Conservation (phyloP, 2,329 filamentous ascomycete species). For the Aspergillus amoenus region DNA sequence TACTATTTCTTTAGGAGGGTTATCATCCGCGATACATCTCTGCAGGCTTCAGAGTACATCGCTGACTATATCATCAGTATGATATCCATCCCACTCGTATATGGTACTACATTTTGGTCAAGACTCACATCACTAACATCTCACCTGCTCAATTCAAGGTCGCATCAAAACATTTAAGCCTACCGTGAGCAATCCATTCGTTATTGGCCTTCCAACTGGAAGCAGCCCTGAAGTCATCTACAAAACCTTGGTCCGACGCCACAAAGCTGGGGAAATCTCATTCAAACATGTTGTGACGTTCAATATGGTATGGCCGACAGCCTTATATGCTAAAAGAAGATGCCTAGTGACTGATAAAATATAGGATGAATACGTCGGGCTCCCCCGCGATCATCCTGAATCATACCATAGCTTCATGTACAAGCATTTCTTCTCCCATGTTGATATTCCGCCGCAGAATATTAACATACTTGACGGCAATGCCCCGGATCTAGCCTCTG, state of each 20-base stretch:
- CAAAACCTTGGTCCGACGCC: constrained; percentile 63
- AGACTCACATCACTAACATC: background rate
- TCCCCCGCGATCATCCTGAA: constrained; percentile 78
- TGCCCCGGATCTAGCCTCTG: constrained; percentile 69
- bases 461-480: constrained; percentile 85
- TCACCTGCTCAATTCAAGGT: constrained; percentile 47
- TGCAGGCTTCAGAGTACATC: constrained; percentile 70
- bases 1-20: constrained; percentile 62
- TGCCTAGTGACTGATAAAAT: constrained; percentile 10
- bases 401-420: constrained; percentile 94
- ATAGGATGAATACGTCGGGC: constrained; percentile 81
- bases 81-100: constrained; percentile 18
- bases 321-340: background rate
- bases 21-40: constrained; percentile 74
- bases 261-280: constrained; percentile 60
- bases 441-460: constrained; percentile 77
- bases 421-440: constrained; percentile 83
- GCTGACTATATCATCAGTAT: constrained; percentile 76
- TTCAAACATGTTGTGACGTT: constrained; percentile 89
- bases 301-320: constrained; percentile 67
- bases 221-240: constrained; percentile 79
- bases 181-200: constrained; percentile 70
- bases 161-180: constrained; percentile 77
- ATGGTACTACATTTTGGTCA: background rate
- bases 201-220: constrained; percentile 79